These are phyloP conservation scores for Phytopythium helicoides DNA, from an alignment of 352 stramenopile genomes.

Conservation along the genomic window DNA sequence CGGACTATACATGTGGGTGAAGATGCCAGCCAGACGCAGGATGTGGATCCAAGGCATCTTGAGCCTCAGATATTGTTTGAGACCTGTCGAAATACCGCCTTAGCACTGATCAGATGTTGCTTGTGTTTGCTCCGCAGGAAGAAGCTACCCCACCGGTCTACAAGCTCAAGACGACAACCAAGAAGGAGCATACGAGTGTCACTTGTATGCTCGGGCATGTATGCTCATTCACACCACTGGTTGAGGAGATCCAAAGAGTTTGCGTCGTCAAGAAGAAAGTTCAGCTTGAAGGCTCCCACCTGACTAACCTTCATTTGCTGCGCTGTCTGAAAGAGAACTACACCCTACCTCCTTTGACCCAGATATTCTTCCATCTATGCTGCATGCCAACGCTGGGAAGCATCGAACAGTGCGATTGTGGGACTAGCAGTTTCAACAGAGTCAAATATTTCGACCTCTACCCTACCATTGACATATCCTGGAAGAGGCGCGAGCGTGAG, in stretches of 20 bases:
- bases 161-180: background rate
- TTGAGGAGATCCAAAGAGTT: constrained; percentile 1
- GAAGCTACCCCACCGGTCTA: background rate
- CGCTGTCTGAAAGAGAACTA: constrained; percentile 5
- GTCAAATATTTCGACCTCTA: background rate
- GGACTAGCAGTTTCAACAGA: no score
- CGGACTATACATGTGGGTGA: no score
- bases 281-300: constrained; percentile 9
- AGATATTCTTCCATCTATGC: constrained; percentile 11
- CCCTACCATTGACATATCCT: background rate
- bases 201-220: constrained; percentile 10
- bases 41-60: no score
- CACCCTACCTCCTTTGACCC: constrained; percentile 1
- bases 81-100: no score
- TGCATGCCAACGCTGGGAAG: constrained; percentile 1
- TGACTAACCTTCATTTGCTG: constrained; percentile 11
- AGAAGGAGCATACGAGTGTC: constrained; percentile 5
- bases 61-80: no score
- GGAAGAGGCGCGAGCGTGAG: background rate
- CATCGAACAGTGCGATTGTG: background rate
- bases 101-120: no score
- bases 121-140: no score
- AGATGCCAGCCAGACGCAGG: no score
- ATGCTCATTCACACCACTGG: background rate
- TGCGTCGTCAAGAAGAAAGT: constrained; percentile 9